Evolutionary conservation across 192 early-diverging fungal species (phyloP), one percentile per base, ranked within the genome.

Genomic region (Gigaspora rosea): DNA sequence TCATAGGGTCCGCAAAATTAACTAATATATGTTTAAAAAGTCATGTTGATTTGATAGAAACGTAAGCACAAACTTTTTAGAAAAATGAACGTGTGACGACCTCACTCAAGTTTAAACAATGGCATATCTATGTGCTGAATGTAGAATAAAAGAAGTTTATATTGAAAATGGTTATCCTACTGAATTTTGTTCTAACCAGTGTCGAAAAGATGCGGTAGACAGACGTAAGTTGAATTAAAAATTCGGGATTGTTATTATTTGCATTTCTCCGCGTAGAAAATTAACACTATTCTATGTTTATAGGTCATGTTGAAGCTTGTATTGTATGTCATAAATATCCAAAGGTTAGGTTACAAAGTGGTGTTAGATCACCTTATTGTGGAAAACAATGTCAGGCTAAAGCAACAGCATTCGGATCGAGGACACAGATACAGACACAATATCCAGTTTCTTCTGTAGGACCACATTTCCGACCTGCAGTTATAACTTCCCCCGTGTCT

Each of bases 201-300:
- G 64, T 46, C 64, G 64, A 66, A 66, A 46, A 18, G 36, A 33
- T n/a, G 64, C 64, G 15, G 64, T 66, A 66, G 64, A 66, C 18
- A 13, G 36, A 41, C 16, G 64, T 66, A 66, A 47, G 2, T 46
- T 41, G 33, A 22, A 27, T 27, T 27, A 16, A 18, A 65, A n/a
- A 18, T 22, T 7, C 5, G 6, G n/a, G 36, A 1, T 16, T 18
- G 5, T 2, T 12, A 41, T 16, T 41, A 66, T 66, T 47, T n/a
- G 5, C 18, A n/a, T 41, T 41, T 33, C 41, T 8, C 2, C 2
- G 20, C 8, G 2, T n/a, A 66, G 12, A 5, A 56, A 13, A 56
- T 5, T 56, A 56, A 56, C 12, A 56, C 13, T 56, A 16, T 54
- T 15, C 15, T 15, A 15, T 56, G 52, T 46, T 41, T 66, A 66